Conservation (phyloP, 768 basidiomycete genomes). For the Lactifluus rugatus region DNA sequence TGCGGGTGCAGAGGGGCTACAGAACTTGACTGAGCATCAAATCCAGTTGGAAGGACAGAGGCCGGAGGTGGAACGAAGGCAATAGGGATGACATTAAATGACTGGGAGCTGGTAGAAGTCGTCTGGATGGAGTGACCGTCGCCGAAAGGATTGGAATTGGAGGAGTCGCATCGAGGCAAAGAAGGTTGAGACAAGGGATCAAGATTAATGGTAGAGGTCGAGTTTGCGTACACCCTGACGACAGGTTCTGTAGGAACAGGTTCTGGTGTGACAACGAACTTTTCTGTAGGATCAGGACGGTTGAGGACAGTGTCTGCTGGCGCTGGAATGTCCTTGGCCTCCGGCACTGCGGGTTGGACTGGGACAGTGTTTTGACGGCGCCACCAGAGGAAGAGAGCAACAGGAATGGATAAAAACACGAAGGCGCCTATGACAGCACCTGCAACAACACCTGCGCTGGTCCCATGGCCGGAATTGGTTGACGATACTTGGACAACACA, state of each 20-base stretch:
- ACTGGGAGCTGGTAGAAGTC: slow-evolving; percentile 56
- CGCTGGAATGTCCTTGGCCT: slow-evolving; percentile 49
- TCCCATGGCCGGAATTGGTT: slow-evolving; percentile 25
- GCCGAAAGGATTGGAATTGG: slow-evolving; percentile 59
- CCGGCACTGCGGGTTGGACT: slow-evolving; percentile 33
- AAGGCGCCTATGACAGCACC: slow-evolving; percentile 62
- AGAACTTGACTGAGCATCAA: neutral
- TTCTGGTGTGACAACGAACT: slow-evolving; percentile 28
- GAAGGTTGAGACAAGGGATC: slow-evolving; percentile 35
- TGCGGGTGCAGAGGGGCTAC: slow-evolving; percentile 40
- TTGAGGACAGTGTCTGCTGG: slow-evolving; percentile 70
- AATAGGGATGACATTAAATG: slow-evolving; percentile 81
- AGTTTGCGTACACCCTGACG: slow-evolving; percentile 40
- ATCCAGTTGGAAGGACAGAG: slow-evolving; percentile 25
- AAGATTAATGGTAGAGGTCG: slow-evolving; percentile 45
- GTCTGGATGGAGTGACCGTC: slow-evolving; percentile 77
- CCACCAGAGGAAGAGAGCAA: slow-evolving; percentile 52
- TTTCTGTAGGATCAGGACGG: slow-evolving; percentile 74
- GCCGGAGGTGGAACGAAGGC: slow-evolving; percentile 59
- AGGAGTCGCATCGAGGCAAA: slow-evolving; percentile 24
- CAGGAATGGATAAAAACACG: slow-evolving; percentile 44
- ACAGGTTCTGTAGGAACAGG: slow-evolving; percentile 25
- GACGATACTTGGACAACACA: slow-evolving; percentile 35
- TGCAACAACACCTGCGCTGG: slow-evolving; percentile 62
- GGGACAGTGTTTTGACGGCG: slow-evolving; percentile 37